A percentile compares a stretch with the other conserved stretches of the same genome.
Evolutionary conservation across 768 basidiomycete genomes (phyloP).

Genomic region (Podaxis sp.): DNA sequence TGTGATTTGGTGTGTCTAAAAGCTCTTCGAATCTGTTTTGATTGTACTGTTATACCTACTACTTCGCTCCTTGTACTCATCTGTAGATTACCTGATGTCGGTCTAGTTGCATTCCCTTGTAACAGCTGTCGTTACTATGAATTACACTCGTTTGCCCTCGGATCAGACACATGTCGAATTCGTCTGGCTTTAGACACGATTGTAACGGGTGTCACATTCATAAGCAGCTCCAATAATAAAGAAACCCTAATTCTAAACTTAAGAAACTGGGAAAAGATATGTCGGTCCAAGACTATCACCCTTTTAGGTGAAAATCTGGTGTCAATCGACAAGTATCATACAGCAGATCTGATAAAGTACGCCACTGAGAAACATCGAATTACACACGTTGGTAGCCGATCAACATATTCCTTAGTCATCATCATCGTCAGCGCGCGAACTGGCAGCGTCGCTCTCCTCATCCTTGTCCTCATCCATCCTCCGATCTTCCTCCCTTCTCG

Average conservation of each 20-base stretch:
- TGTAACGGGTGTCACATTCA: background rate
- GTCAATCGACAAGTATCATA: background rate
- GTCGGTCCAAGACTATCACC: background rate
- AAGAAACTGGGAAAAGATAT: background rate
- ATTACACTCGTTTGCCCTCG: background rate
- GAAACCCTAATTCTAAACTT: background rate
- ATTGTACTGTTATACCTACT: background rate
- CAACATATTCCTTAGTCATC: slow-evolving; percentile 11
- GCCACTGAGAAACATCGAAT: background rate
- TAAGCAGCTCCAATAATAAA: background rate
- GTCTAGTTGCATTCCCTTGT: background rate
- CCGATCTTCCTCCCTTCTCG: background rate
- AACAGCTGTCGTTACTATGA: background rate
- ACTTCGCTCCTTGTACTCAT: background rate
- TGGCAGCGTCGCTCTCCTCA: slow-evolving; percentile 49
- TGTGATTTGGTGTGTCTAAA: background rate
- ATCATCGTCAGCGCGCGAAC: slow-evolving; percentile 41
- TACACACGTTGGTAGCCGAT: background rate
- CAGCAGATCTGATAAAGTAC: too few relatives aligned
- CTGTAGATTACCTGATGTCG: background rate
- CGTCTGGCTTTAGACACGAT: background rate
- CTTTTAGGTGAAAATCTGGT: background rate
- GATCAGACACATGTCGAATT: background rate
- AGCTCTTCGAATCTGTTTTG: background rate
- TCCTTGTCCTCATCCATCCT: slow-evolving; percentile 1